phyloP scores from a whole-genome alignment of 192 early-diverging fungal genomes.

The Mortierella claussenii region DNA sequence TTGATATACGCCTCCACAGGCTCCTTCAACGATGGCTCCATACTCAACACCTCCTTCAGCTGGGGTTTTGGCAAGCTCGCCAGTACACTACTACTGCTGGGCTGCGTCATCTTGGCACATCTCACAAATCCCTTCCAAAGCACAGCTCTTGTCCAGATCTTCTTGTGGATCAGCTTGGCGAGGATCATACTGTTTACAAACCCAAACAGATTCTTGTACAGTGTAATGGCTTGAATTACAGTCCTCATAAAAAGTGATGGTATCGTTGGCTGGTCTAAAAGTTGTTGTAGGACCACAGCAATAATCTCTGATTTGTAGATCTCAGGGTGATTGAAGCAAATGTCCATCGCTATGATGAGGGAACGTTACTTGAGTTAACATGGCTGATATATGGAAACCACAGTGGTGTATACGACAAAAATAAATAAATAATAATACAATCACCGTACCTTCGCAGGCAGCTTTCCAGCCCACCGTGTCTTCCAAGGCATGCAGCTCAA shows the following conservation, averaged over 20 bases:
- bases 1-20: slow-evolving; percentile 34
- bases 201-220: slow-evolving; percentile 67
- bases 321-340: slow-evolving; percentile 75
- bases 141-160: slow-evolving; percentile 72
- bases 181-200: slow-evolving; percentile 69
- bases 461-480: slow-evolving; percentile 70
- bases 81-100: slow-evolving; percentile 39
- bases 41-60: slow-evolving; percentile 34
- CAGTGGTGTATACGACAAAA: too few species aligned
- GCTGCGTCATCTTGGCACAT: slow-evolving; percentile 65
- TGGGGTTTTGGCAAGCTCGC: slow-evolving; percentile 47
- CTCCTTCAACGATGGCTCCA: slow-evolving; percentile 53
- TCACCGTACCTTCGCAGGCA: slow-evolving; percentile 74
- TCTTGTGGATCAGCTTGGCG: slow-evolving; percentile 68
- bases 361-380: too few species aligned
- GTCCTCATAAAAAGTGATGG: slow-evolving; percentile 83
- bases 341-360: slow-evolving; percentile 70
- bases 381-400: too few species aligned
- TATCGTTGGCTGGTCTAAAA: slow-evolving; percentile 72
- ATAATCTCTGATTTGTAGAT: slow-evolving; percentile 77
- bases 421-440: slow-evolving; percentile 1
- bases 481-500: slow-evolving; percentile 77
- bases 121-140: slow-evolving; percentile 84
- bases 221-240: slow-evolving; percentile 73
- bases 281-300: slow-evolving; percentile 72